Conservation (phyloP, 352 stramenopile species). For the Pythium brassicae region DNA sequence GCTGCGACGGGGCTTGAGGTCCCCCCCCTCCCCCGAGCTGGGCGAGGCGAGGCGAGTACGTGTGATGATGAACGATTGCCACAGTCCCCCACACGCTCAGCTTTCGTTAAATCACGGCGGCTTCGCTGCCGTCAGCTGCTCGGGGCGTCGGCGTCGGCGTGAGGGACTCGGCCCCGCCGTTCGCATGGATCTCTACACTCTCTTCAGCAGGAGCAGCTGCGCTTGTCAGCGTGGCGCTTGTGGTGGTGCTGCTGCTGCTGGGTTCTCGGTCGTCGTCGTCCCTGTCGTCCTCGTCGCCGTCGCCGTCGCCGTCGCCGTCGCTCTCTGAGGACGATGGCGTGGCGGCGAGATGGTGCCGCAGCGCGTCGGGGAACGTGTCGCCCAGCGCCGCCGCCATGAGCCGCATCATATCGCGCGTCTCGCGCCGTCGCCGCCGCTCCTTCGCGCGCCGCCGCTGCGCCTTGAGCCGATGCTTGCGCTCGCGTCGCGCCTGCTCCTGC, state of each 20-base stretch:
- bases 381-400: slow-evolving; percentile 38
- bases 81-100: background rate
- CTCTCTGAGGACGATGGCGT: background rate
- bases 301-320: background rate
- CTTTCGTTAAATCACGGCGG: background rate
- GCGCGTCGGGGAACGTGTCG: slow-evolving; percentile 35
- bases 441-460: slow-evolving; percentile 28
- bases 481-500: slow-evolving; percentile 25
- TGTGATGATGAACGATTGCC: background rate
- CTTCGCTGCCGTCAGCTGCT: background rate
- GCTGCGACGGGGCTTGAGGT: too few relatives aligned
- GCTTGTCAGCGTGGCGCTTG: background rate
- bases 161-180: background rate
- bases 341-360: slow-evolving; percentile 30
- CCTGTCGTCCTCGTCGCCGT: background rate
- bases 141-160: too few relatives aligned
- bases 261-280: background rate
- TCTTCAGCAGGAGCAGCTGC: background rate
- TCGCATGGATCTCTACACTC: background rate
- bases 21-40: too few relatives aligned
- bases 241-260: background rate
- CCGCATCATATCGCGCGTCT: slow-evolving; percentile 59
- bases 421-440: slow-evolving; percentile 23
- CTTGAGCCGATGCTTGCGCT: slow-evolving; percentile 20
- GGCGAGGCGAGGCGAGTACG: background rate